Conservation (phyloP, 345 rosid species). For the Syzygium grande region DNA sequence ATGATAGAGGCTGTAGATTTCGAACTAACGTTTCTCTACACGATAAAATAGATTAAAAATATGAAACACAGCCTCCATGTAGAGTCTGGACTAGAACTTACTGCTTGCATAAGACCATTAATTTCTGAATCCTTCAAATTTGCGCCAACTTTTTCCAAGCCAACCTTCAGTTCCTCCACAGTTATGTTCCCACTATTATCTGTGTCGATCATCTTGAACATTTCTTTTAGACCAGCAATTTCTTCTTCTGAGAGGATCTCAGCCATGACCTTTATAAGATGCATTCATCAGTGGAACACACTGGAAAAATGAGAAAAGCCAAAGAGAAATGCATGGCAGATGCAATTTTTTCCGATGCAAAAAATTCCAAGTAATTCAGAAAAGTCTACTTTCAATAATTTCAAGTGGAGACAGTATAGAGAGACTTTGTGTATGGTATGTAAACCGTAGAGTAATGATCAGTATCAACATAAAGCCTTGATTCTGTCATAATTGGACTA, state of each 20-base stretch:
- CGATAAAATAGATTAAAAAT: not conserved
- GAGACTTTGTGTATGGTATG: not conserved
- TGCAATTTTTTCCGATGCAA: not conserved
- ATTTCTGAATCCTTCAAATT: conserved; percentile 69
- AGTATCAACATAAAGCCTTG: not conserved
- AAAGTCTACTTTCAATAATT: not conserved
- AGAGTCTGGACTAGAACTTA: conserved; percentile 16
- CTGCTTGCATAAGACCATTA: conserved; percentile 71
- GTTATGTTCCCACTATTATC: conserved; percentile 85
- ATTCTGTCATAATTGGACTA: not conserved
- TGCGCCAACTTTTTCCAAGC: conserved; percentile 80
- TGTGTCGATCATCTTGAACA: conserved; percentile 92
- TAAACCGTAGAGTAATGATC: not conserved
- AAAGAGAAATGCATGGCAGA: not conserved
- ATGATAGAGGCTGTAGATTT: not conserved
- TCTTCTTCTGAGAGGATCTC: conserved; percentile 88
- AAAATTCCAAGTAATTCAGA: not conserved
- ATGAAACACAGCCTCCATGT: not conserved
- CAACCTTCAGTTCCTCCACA: conserved; percentile 77
- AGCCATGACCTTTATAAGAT: conserved; percentile 58
- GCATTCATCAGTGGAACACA: not conserved
- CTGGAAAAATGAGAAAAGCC: not conserved
- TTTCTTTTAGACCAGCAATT: conserved; percentile 81
- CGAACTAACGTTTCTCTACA: not conserved
- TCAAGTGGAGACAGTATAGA: not conserved